Evolutionary conservation across 139 green algal genomes (phyloP), one percentile per base, ranked within the genome.

Genomic region (Chlorokybus atmophyticus): DNA sequence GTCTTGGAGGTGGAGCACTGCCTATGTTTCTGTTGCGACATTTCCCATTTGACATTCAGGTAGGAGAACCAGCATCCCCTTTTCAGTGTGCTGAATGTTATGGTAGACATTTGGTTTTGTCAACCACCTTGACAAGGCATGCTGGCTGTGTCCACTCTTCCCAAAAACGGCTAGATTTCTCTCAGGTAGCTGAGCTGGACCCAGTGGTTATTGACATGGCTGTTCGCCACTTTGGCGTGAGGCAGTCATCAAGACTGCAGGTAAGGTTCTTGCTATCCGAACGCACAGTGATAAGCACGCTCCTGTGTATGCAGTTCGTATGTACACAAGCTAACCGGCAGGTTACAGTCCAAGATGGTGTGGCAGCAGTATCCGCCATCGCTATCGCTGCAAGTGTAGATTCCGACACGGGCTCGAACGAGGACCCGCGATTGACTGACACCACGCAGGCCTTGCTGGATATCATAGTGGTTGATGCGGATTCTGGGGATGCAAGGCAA

Each of bases 121-220:
- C 14, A 44, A 23, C 38, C 14, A 44, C 14, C 38, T 44, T 14
- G 14, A 44, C 14, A 44, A 44, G 38, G n/a, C n/a, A n/a, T 44
- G 14, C 14, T 17, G 14, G 38, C 14, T 17, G 17, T 17, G 14
- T 44, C 38, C 14, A 44, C 14, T 17, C 14, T 23, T 14, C 38
- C 14, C 38, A 23, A 17, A 14, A 23, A 17, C 17, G 14, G 14
- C 14, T 44, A 14, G 14, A 44, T 44, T 32, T 38, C 3, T 6
- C 58, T 40, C 42, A 70, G 62, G 35, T 64, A 2, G 68, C 78
- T 25, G 77, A 84, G 55, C 50, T 84, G 60, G 77, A 84, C 40
- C 44, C 56, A 29, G 57, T 52, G 1, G 64, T 84, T 21, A 68
- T 66, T 26, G 47, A 63, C 2, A 32, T 84, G n/a, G 77, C 77